Evolutionary conservation across 2,329 filamentous ascomycete genomes (phyloP), one percentile per base, ranked within the genome.

Genomic region (Botryotinia calthae): DNA sequence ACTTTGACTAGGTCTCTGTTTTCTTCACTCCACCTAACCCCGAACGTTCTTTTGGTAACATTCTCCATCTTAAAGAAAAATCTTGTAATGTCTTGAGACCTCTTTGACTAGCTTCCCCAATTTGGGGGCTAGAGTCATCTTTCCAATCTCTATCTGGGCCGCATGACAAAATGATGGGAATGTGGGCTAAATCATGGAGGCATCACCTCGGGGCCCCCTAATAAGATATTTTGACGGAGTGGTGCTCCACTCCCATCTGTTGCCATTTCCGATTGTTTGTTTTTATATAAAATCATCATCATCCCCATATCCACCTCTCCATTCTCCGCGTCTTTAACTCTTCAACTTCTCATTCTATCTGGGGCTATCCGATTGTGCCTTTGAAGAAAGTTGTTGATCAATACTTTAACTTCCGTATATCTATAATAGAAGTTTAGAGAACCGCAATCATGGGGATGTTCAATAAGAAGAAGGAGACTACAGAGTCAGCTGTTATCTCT

Each of bases 371-470:
- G 10, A 64, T 48, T 31, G 40, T 44, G 25, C 58, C 69, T 71
- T 63, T 63, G n/a, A 64, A 40, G 34, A 20, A 62, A 70, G 40
- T 28, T n/a, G 58, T 63, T 61, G 28, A 58, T 58, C 16, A 28
- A 69, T 46, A 66, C 2, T 37, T 18, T 37, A 28, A 51, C 28
- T 48, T 67, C 34, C 14, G 34, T 34, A 48, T 42, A 58, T 28
- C 20, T 28, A 31, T 16, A 68, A 22, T 5, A 58, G 34, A 42
- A 42, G 34, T 28, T 31, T 4, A 40, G 25, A 42, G n/a, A 34
- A 51, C 4, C 34, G 25, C 70, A 66, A 37, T 63, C 42, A 75
- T 75, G 74, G 72, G 72, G n/a, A n/a, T 74, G 42, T 75, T 75
- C 56, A 72, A 64, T 40, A 75, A 74, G 40, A 75, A 74, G 48